Percentiles rank a stretch among this genome's conserved stretches.
These are phyloP conservation scores for Colletotrichum gloeosporioides DNA, from an alignment of 2,329 filamentous ascomycete species.

Conservation along the genomic window DNA sequence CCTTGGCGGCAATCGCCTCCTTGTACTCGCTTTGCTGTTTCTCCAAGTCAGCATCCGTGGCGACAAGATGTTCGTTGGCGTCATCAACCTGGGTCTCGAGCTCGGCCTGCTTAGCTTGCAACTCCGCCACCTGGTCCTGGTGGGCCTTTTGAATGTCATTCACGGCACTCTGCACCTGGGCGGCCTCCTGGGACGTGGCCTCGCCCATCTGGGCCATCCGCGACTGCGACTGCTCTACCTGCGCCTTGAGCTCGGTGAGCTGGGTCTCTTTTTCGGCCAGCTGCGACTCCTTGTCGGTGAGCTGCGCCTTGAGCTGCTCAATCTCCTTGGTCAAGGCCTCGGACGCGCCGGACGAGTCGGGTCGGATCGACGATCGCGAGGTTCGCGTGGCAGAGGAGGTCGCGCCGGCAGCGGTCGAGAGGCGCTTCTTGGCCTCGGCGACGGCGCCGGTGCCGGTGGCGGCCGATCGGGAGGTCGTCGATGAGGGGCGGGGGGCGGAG, in stretches of 20 bases:
- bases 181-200: constrained; percentile 49
- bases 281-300: constrained; percentile 62
- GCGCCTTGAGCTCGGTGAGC: constrained; percentile 60
- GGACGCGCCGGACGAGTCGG: constrained; percentile 41
- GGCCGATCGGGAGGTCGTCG: constrained; percentile 34
- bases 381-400: constrained; percentile 43
- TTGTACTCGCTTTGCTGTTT: constrained; percentile 54
- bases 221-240: constrained; percentile 60
- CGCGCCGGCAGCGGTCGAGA: constrained; percentile 54
- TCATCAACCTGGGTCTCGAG: constrained; percentile 54
- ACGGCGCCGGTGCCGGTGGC: constrained; percentile 39
- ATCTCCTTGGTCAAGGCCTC: constrained; percentile 57
- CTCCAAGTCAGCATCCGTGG: constrained; percentile 56
- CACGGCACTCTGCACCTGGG: constrained; percentile 36
- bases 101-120: constrained; percentile 55
- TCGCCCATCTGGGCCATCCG: constrained; percentile 61
- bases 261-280: constrained; percentile 63
- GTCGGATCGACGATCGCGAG: constrained; percentile 43
- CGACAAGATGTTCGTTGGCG: constrained; percentile 54
- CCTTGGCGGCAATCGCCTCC: constrained; percentile 54
- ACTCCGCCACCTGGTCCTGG: constrained; percentile 50
- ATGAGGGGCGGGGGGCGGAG: constrained; percentile 25
- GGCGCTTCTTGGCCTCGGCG: constrained; percentile 60
- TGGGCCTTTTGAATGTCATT: constrained; percentile 29
- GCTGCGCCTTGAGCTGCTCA: constrained; percentile 65